phyloP scores from a whole-genome alignment of 192 early-diverging fungal genomes.

The Coemansia sp. region DNA sequence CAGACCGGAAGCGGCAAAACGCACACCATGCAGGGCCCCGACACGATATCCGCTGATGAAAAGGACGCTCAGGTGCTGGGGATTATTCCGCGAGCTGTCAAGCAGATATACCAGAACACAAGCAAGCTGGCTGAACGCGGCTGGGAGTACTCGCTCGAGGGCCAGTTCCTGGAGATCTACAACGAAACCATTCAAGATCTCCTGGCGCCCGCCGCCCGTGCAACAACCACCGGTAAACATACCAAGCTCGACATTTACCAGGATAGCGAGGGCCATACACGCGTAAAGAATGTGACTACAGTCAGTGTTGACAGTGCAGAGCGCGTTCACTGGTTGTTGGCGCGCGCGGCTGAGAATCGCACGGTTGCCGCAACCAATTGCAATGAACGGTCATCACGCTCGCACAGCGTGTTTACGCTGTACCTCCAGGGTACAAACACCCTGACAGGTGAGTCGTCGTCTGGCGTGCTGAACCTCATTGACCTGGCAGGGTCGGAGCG shows the following conservation, averaged over 20 bases:
- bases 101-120: slow-evolving; percentile 81
- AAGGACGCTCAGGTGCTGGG: slow-evolving; percentile 59
- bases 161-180: slow-evolving; percentile 94
- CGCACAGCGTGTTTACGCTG: slow-evolving; percentile 92
- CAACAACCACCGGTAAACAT: slow-evolving; percentile 36
- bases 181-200: slow-evolving; percentile 91
- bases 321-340: slow-evolving; percentile 70
- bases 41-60: slow-evolving; percentile 23
- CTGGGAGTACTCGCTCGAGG: slow-evolving; percentile 87
- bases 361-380: slow-evolving; percentile 88
- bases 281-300: slow-evolving; percentile 73
- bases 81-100: slow-evolving; percentile 93
- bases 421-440: slow-evolving; percentile 71
- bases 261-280: slow-evolving; percentile 70
- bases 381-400: slow-evolving; percentile 92
- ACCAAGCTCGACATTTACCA: slow-evolving; percentile 88
- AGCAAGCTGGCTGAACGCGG: slow-evolving; percentile 71
- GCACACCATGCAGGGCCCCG: slow-evolving; percentile 75
- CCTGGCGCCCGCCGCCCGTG: slow-evolving; percentile 50
- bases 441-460: slow-evolving; percentile 68
- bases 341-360: slow-evolving; percentile 77
- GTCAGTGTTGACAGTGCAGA: slow-evolving; percentile 71
- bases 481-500: slow-evolving; percentile 95
- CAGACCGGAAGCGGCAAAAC: slow-evolving; percentile 96
- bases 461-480: slow-evolving; percentile 86